Evolutionary conservation across 192 early-diverging fungal species (phyloP), one percentile per base, ranked within the genome.

Genomic region (Gonapodya sp.): DNA sequence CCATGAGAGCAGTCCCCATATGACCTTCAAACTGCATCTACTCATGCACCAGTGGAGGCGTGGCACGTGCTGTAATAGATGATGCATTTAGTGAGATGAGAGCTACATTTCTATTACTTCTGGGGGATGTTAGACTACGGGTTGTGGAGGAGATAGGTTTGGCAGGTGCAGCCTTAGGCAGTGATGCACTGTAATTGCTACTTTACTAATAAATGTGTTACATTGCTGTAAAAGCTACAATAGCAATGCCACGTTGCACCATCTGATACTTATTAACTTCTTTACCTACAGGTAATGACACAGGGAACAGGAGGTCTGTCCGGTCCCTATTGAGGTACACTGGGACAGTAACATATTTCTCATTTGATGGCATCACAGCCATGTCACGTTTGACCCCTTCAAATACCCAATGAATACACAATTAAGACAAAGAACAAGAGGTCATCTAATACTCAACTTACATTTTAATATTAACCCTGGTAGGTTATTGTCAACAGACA

Each of bases 281-380:
- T 64, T 64, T 8, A 24, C 8, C 46, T 24, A 64, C 46, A 64
- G 18, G 82, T 73, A 78, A 82, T 80, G 1, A 80, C 81, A 31
- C 86, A 34, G 87, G 83, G 74, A 93, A 93, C 80, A 93, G 73
- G 35, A 93, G 79, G 33, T 87, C 85, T 34, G 78, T 81, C 79
- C 92, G 88, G 78, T 93, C 92, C 0, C 80, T 80, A 74, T 93
- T 93, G 73, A 93, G 85, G 36, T 93, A 93, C 16, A 93, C 92
- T 0, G 92, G 92, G 1, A 93, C 81, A 31, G 79, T 24, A 34
- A 81, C 36, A 75, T 81, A n/a, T n/a, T n/a, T n/a, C n/a, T n/a
- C n/a, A n/a, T n/a, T n/a, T n/a, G n/a, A n/a, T n/a, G n/a, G n/a
- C n/a, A n/a, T n/a, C n/a, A 36, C 77, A 34, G 31, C 80, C n/a